These are phyloP conservation scores for Pichia cactophila DNA, from an alignment of 1,139 yeast species.

Conservation along the genomic window DNA sequence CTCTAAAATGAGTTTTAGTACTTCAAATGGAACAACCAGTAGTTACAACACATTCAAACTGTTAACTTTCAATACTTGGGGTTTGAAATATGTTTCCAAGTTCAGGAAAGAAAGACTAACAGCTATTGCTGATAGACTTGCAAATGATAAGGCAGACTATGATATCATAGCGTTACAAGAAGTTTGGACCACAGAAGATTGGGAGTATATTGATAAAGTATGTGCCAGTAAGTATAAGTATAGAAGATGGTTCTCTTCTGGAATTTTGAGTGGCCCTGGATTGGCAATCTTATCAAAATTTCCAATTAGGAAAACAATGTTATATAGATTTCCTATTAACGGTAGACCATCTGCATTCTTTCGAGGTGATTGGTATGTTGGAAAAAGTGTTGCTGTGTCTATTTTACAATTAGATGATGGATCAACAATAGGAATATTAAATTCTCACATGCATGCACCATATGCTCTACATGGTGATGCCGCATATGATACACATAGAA, in stretches of 20 bases:
- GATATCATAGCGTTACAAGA: slow-evolving; percentile 90
- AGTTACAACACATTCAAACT: slow-evolving; percentile 33
- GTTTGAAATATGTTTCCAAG: slow-evolving; percentile 75
- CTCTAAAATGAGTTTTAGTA: neutral
- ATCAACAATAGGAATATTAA: slow-evolving; percentile 66
- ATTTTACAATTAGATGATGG: slow-evolving; percentile 41
- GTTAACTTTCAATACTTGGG: slow-evolving; percentile 80
- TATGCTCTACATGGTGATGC: slow-evolving; percentile 79
- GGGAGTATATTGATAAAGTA: slow-evolving; percentile 48
- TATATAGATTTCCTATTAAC: slow-evolving; percentile 81
- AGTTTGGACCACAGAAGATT: slow-evolving; percentile 84
- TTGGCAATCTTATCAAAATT: slow-evolving; percentile 74
- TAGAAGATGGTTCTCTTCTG: slow-evolving; percentile 66
- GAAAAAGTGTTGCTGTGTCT: slow-evolving; percentile 80
- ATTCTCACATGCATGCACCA: slow-evolving; percentile 98
- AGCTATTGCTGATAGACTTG: slow-evolving; percentile 68
- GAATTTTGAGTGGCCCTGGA: slow-evolving; percentile 91
- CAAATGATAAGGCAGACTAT: slow-evolving; percentile 41
- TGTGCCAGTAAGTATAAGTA: slow-evolving; percentile 51
- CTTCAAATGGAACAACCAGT: neutral
- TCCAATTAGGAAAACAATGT: slow-evolving; percentile 71
- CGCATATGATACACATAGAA: slow-evolving; percentile 80
- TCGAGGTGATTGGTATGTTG: slow-evolving; percentile 97
- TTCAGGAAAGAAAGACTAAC: slow-evolving; percentile 52
- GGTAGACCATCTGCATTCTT: slow-evolving; percentile 92